Percentiles rank a stretch among this genome's conserved stretches.
phyloP scores from a whole-genome alignment of 257 asterid genomes.

The Echium plantagineum region DNA sequence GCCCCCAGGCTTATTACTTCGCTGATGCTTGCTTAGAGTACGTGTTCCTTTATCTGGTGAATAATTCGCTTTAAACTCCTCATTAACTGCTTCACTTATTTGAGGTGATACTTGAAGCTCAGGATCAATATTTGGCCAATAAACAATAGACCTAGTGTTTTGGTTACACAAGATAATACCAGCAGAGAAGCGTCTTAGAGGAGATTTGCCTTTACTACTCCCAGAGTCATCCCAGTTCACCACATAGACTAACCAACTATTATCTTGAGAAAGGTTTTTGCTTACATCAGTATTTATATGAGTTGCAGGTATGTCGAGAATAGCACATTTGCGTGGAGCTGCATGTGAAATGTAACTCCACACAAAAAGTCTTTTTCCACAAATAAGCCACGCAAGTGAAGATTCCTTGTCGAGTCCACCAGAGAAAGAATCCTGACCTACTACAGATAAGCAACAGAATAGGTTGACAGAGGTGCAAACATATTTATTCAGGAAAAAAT shows the following conservation, averaged over 20 bases:
- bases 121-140: slow-evolving; percentile 69
- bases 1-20: slow-evolving; percentile 24
- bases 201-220: slow-evolving; percentile 23
- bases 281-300: slow-evolving; percentile 21
- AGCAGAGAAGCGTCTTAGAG: slow-evolving; percentile 41
- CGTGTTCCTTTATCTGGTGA: slow-evolving; percentile 24
- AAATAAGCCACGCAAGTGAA: slow-evolving; percentile 70
- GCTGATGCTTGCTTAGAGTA: slow-evolving; percentile 27
- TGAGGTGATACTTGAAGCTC: slow-evolving; percentile 31
- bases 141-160: slow-evolving; percentile 39
- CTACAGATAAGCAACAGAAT: slow-evolving; percentile 14
- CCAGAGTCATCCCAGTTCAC: slow-evolving; percentile 54
- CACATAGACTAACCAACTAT: slow-evolving; percentile 56
- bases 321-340: slow-evolving; percentile 48
- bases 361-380: slow-evolving; percentile 51
- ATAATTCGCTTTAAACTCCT: slow-evolving; percentile 24
- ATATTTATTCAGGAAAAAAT: background rate
- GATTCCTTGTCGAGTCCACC: slow-evolving; percentile 90
- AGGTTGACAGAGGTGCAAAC: background rate
- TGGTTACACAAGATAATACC: slow-evolving; percentile 64
- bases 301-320: slow-evolving; percentile 54
- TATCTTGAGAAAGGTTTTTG: slow-evolving; percentile 27
- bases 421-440: slow-evolving; percentile 51
- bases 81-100: slow-evolving; percentile 35
- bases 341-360: slow-evolving; percentile 64